Evolutionary conservation across 768 basidiomycete genomes (phyloP).

Genomic region (Neoboletus magnificus): DNA sequence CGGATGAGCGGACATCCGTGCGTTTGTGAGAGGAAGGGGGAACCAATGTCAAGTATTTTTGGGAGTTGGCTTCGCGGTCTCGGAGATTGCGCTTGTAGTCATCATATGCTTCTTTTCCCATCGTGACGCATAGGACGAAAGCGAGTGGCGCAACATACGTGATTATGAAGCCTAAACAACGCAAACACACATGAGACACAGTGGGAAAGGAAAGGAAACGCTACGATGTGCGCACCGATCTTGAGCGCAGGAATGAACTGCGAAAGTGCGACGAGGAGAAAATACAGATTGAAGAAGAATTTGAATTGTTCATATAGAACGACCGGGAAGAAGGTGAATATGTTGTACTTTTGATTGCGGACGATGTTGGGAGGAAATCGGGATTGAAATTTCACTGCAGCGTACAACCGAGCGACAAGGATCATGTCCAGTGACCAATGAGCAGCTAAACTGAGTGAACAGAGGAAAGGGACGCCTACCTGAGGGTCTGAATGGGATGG

Average conservation of each 20-base stretch:
- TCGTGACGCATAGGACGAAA: constrained; percentile 91
- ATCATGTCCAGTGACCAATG: neutral
- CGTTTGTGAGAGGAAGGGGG: constrained; percentile 40
- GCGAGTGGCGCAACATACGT: constrained; percentile 97
- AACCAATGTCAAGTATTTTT: constrained; percentile 82
- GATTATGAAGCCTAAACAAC: constrained; percentile 73
- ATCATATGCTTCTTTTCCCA: constrained; percentile 99
- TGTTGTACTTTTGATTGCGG: constrained; percentile 97
- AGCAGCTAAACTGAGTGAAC: neutral
- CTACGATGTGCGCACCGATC: constrained; percentile 70
- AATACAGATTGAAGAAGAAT: constrained; percentile 99
- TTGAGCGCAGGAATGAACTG: constrained; percentile 96
- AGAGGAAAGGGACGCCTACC: constrained; percentile 37
- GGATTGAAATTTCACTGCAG: constrained; percentile 64
- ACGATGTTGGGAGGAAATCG: constrained; percentile 86
- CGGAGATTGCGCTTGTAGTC: constrained; percentile 93
- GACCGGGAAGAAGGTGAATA: constrained; percentile 93
- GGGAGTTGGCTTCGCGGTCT: constrained; percentile 93
- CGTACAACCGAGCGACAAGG: neutral
- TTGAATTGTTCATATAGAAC: constrained; percentile 99
- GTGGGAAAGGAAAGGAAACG: neutral
- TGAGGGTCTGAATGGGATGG: constrained; percentile 72
- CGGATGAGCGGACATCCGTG: constrained; percentile 9
- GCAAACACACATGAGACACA: neutral
- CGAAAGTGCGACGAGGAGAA: constrained; percentile 91